Evolutionary conservation across 306 rosid genomes (phyloP), one percentile per base, ranked within the genome.

Genomic region (Cyamopsis tetragonoloba): DNA sequence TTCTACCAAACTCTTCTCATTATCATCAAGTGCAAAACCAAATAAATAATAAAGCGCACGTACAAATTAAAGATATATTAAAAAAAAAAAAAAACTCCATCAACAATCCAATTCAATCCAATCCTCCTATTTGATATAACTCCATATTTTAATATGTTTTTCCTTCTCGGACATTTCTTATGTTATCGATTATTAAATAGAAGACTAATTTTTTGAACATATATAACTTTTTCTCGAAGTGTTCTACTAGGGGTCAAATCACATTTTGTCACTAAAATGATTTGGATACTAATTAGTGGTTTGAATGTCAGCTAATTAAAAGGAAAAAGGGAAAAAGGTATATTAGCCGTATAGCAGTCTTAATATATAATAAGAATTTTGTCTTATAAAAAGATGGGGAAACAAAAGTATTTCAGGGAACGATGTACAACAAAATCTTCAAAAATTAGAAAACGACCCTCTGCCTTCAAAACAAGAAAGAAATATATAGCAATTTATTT

Each of bases 381-480:
- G n/a, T n/a, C n/a, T n/a, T n/a, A n/a, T n/a, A n/a, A n/a, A n/a
- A n/a, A n/a, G n/a, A n/a, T n/a, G 64, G 18, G 35, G 27, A 48
- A 68, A 39, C 30, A 43, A 70, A 51, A 41, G 42, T 42, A 61
- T 43, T 24, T 22, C 2, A 49, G 31, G 59, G 56, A 51, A 61
- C 0, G 47, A 72, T 65, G 78, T 43, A 53, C 19, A 28, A 63
- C 30, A 56, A 39, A 46, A 66, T 34, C 39, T 66, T 66, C 35
- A 35, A 51, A 20, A 43, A 58, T 20, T 26, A 32, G 77, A 67
- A 78, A 61, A 79, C 48, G 63, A 51, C 76, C 63, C 62, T 3
- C 37, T 65, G 15, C 66, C 30, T 37, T 26, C 13, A 43, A 7
- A 62, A 73, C 26, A 15, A 46, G 19, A 73, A 60, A 34, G 32